Percentiles rank a stretch among this genome's conserved stretches.
phyloP scores from a whole-genome alignment of 1,139 yeast genomes.

The Magnusiomyces tetraspermus region DNA sequence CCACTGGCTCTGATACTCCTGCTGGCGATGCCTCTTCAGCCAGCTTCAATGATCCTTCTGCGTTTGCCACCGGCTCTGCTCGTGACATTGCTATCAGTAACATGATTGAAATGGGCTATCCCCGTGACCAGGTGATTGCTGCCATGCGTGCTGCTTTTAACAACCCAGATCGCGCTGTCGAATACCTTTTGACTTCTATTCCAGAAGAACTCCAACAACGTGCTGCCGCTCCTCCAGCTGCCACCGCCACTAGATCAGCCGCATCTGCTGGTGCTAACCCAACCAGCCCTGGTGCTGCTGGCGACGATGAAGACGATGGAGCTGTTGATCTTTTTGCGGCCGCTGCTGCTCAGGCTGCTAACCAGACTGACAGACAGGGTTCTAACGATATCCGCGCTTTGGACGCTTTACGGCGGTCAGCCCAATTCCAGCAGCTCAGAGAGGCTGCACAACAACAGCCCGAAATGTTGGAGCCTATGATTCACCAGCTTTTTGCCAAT shows the following conservation, averaged over 20 bases:
- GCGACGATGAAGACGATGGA: constrained; percentile 32
- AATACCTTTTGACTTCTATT: constrained; percentile 80
- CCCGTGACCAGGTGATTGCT: constrained; percentile 73
- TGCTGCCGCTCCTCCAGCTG: constrained; percentile 23
- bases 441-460: constrained; percentile 80
- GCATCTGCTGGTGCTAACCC: constrained; percentile 28
- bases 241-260: constrained; percentile 21
- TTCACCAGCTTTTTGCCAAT: constrained; percentile 73
- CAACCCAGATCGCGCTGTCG: constrained; percentile 97
- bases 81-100: constrained; percentile 63
- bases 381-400: constrained; percentile 26
- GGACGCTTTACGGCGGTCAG: constrained; percentile 34
- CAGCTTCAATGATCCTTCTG: constrained; percentile 29
- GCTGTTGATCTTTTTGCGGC: constrained; percentile 59
- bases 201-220: constrained; percentile 51
- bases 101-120: constrained; percentile 95
- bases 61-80: constrained; percentile 50
- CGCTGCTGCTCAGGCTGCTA: constrained; percentile 55
- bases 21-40: constrained; percentile 23
- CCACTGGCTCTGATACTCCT: constrained; percentile 28
- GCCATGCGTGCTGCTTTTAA: constrained; percentile 94
- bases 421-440: constrained; percentile 53
- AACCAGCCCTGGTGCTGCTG: constrained; percentile 36
- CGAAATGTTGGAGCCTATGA: constrained; percentile 72
- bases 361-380: constrained; percentile 23